Conservation (phyloP, 306 rosid genomes). For the Delonix regia region DNA sequence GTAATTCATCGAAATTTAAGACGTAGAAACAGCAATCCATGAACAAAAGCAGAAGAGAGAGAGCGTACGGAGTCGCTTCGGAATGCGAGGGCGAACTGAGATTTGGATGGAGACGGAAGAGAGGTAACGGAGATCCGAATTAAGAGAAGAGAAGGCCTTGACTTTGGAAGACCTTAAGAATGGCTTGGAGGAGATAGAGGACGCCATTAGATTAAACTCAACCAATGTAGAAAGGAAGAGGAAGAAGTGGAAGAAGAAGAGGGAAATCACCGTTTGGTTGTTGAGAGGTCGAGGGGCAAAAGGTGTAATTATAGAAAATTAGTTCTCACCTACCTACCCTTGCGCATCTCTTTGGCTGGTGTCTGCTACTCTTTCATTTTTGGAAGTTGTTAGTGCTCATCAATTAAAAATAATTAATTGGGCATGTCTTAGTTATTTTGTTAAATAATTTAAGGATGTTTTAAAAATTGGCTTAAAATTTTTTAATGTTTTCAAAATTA, state of each 20-base stretch:
- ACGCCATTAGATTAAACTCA: conserved; percentile 53
- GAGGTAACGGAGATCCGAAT: conserved; percentile 53
- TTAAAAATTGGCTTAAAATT: no score
- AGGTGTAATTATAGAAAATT: conserved; percentile 7
- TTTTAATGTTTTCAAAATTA: neutral
- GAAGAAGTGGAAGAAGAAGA: neutral
- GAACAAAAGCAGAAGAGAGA: neutral
- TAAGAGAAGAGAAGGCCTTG: conserved; percentile 51
- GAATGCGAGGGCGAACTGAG: conserved; percentile 44
- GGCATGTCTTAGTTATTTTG: no score
- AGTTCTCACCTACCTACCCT: neutral
- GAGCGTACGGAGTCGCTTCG: conserved; percentile 75
- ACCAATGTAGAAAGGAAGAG: neutral
- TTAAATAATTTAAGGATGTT: neutral
- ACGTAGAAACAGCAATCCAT: neutral
- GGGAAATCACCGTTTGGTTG: conserved; percentile 27
- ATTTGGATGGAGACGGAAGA: conserved; percentile 59
- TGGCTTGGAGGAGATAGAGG: conserved; percentile 68
- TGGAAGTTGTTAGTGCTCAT: no score
- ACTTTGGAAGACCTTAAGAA: conserved; percentile 56
- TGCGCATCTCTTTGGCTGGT: neutral
- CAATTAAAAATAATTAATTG: no score
- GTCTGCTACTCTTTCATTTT: neutral
- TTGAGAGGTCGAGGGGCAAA: conserved; percentile 24
- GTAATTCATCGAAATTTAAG: conserved; percentile 19